Evolutionary conservation across 495 filamentous ascomycete species (phyloP), one percentile per base, ranked within the genome.

Genomic region (Talaromyces stipitatus): DNA sequence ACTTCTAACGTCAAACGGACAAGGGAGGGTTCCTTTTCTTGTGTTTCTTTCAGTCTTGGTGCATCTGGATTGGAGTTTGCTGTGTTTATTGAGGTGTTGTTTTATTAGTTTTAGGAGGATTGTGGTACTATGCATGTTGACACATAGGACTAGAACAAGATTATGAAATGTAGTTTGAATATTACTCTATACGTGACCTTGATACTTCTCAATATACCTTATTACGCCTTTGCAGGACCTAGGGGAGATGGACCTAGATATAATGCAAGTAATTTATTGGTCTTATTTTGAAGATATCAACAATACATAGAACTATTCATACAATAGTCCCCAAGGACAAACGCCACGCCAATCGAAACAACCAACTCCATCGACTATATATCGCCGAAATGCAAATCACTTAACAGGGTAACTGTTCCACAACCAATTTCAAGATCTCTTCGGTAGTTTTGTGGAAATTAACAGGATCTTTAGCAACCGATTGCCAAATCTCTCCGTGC

Each of bases 401-500:
- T 46, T 41, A 55, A 16, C 36, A 36, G 28, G 36, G 54, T 22
- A 76, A 56, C n/a, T 60, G 53, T 48, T 69, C 63, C 22, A 86
- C 85, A 50, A 92, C 90, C 29, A 89, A 69, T 69, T 87, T 87
- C 63, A 98, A 69, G 14, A 96, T 77, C 70, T 96, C 92, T 69
- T 94, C 94, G 0, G 82, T 78, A 14, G 79, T 73, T 73, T 82
- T 86, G 52, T 77, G 74, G 26, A 85, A 88, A 68, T 91, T 92
- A 67, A 75, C 82, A 9, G 94, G 95, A 65, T 91, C 82, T 74
- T 97, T 97, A 14, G 85, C 82, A 22, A 96, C 79, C 20, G 69
- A 73, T 77, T 92, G 88, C 94, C 94, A 98, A 20, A 90, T 73
- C 79, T 98, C 94, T 9, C 94, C 94, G 72, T 97, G 91, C 62